Evolutionary conservation across 2,329 filamentous ascomycete species (phyloP), one percentile per base, ranked within the genome.

Genomic region (Xylariaceae sp.): DNA sequence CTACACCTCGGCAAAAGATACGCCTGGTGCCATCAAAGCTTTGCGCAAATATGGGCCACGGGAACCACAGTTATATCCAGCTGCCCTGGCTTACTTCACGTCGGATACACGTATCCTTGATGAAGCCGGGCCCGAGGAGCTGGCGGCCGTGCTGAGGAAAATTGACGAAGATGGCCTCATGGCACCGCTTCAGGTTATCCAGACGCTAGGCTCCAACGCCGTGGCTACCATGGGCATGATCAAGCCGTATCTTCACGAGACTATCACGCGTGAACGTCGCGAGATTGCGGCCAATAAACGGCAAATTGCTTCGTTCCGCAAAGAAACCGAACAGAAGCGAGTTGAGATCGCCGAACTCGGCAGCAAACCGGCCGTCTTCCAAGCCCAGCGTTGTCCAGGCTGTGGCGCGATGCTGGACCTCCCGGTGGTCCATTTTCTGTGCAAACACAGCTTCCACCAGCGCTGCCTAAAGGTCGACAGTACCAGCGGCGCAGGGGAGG

Each of bases 151-250:
- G 2, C 72, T 98, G 9, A 75, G 79, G 48, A 88, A 86, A 54
- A 97, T 98, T 51, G 87, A 96, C 58, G 76, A 83, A 46, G 88
- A 95, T 53, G 83, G 87, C 1, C 76, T 98, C 26, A 92, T 98
- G 86, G 90, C 92, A 1, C 92, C 92, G 1, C 69, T 98, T 3
- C 92, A 98, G 60, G 92, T 98, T 21, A 92, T 98, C 12, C 90
- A 98, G 62, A 92, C 89, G 0, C 75, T 98, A 0, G 69, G 70
- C n/a, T 69, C 74, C 32, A 62, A 70, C 59, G 41, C 65, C 44
- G 87, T 96, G 3, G 90, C 94, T 1, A 97, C 88, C 0, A 96
- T 98, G 86, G 92, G 90, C 35, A 88, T 97, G 75, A 83, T 98
- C 46, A 97, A 96, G 64, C 80, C 82, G 5, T 98, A 98, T 62